Conservation (phyloP, 495 filamentous ascomycete species). For the Penicillium canariense region DNA sequence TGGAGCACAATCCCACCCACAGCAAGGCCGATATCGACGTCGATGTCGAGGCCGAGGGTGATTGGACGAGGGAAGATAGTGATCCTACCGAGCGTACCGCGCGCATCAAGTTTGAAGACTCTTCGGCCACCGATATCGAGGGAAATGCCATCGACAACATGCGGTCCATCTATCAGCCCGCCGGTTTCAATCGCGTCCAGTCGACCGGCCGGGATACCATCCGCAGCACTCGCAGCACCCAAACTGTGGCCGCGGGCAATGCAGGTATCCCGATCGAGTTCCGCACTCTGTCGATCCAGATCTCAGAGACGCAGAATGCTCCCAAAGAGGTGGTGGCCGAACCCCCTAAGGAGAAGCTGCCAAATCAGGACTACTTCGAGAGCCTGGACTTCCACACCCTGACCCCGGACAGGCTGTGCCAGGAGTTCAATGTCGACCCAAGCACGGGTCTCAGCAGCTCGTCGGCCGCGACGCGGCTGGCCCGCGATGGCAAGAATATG, state of each 20-base stretch:
- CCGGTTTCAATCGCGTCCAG: slow-evolving; percentile 17
- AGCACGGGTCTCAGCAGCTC: slow-evolving; percentile 28
- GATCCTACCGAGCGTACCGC: slow-evolving; percentile 14
- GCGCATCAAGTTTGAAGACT: slow-evolving; percentile 28
- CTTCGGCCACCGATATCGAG: slow-evolving; percentile 12
- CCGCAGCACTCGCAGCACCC: slow-evolving; percentile 17
- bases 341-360: slow-evolving; percentile 25
- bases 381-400: slow-evolving; percentile 39
- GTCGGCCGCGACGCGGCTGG: slow-evolving; percentile 41
- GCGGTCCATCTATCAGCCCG: slow-evolving; percentile 24
- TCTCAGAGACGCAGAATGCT: slow-evolving; percentile 39
- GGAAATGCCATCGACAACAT: slow-evolving; percentile 6
- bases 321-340: slow-evolving; percentile 22
- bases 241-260: slow-evolving; percentile 8
- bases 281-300: slow-evolving; percentile 45
- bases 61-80: slow-evolving; percentile 10
- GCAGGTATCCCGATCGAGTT: slow-evolving; percentile 43
- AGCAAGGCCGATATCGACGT: slow-evolving; percentile 15
- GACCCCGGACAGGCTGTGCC: slow-evolving; percentile 25
- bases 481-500: slow-evolving; percentile 60
- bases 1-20: slow-evolving; percentile 8
- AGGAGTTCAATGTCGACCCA: slow-evolving; percentile 34
- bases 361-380: slow-evolving; percentile 43
- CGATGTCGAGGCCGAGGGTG: slow-evolving; percentile 21
- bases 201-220: slow-evolving; percentile 27